Evolutionary conservation across 2,329 filamentous ascomycete species (phyloP).

Genomic region (Aureobasidium melanogenum): DNA sequence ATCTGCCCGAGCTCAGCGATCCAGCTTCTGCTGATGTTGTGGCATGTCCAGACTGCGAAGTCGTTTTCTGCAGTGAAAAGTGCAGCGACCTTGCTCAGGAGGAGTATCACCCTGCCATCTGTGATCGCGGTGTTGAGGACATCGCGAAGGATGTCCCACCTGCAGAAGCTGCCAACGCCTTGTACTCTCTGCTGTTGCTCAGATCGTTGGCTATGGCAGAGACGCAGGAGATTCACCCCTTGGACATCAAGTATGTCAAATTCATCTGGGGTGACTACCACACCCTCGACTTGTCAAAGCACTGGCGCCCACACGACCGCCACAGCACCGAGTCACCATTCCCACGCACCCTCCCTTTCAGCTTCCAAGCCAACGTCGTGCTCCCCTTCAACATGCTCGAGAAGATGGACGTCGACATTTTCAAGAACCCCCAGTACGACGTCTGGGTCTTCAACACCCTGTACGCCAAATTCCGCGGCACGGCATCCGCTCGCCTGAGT

Average conservation of each 20-base stretch:
- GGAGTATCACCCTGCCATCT: slow-evolving; percentile 51
- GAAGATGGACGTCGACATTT: slow-evolving; percentile 78
- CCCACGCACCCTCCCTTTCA: slow-evolving; percentile 62
- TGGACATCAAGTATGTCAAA: slow-evolving; percentile 51
- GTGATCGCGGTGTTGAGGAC: slow-evolving; percentile 47
- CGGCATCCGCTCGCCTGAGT: slow-evolving; percentile 76
- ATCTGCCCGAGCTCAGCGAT: slow-evolving; percentile 45
- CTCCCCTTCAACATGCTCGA: slow-evolving; percentile 69
- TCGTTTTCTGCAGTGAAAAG: slow-evolving; percentile 51
- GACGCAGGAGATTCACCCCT: slow-evolving; percentile 48
- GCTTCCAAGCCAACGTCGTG: slow-evolving; percentile 66
- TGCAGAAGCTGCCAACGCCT: slow-evolving; percentile 48
- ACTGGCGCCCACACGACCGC: slow-evolving; percentile 11
- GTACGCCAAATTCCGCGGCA: slow-evolving; percentile 87
- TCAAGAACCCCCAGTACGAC: slow-evolving; percentile 51
- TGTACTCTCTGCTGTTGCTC: slow-evolving; percentile 52
- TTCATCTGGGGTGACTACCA: slow-evolving; percentile 60
- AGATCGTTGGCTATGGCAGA: slow-evolving; percentile 53
- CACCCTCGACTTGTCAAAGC: slow-evolving; percentile 20
- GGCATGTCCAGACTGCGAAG: slow-evolving; percentile 47
- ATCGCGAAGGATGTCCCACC: slow-evolving; percentile 50
- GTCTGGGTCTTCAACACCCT: slow-evolving; percentile 84
- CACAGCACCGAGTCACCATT: slow-evolving; percentile 12
- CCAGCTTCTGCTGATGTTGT: slow-evolving; percentile 22
- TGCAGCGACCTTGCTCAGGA: slow-evolving; percentile 48